Evolutionary conservation across 495 filamentous ascomycete genomes (phyloP), one percentile per base, ranked within the genome.

Genomic region (Xylaria venustula): DNA sequence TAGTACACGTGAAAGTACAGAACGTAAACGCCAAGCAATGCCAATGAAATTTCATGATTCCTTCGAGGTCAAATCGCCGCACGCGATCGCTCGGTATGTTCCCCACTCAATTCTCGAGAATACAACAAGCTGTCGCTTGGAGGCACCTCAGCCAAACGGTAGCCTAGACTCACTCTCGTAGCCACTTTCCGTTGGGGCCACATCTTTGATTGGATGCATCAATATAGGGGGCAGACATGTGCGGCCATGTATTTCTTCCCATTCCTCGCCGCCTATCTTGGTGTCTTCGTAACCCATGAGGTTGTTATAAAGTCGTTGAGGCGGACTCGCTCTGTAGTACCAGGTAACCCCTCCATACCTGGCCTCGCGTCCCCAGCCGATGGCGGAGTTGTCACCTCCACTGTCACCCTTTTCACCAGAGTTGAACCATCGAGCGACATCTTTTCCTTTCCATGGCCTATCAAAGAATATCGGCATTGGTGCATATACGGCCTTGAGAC

Each of bases 391-490:
- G 19, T 77, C 67, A 49, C 75, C 72, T 52, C 81, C 80, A 28
- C 72, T 73, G 61, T 79, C 75, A 1, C 79, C 79, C 46, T 73
- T 75, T 14, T 72, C 76, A 4, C 80, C 79, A 0, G 84, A 77
- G 58, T 92, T 91, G 73, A 89, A 88, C 66, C 82, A 83, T 49
- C 71, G 77, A 9, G 84, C 80, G 40, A 88, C 67, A 59, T 82
- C 81, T 17, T 74, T 67, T 1, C 81, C 78, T 23, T 73, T 73
- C 83, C 87, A 90, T 9, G 76, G 73, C 26, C 80, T 75, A 58
- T 90, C 87, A 19, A 86, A 81, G 69, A 83, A 92, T 47, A 91
- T 85, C 0, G 89, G 88, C 66, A 90, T 85, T 3, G 87, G 87
- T 12, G 81, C 83, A 50, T 81, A 85, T 7, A 89, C 85, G 1